Evolutionary conservation across 192 early-diverging fungal genomes (phyloP), one percentile per base, ranked within the genome.

Genomic region (Coemansia reversa): DNA sequence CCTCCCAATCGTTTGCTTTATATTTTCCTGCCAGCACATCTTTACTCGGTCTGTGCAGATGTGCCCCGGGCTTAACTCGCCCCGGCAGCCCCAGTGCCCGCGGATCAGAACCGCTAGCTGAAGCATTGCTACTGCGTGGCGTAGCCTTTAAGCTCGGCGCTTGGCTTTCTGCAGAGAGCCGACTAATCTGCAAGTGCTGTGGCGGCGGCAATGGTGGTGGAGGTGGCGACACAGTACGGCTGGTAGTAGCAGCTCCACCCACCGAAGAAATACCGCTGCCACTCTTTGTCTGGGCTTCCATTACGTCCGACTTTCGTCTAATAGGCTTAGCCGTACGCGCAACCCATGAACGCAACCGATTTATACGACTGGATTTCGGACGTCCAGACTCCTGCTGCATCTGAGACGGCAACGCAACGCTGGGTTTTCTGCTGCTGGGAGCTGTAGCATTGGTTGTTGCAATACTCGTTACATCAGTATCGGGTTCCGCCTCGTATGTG

Each of bases 291-390:
- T 50, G 57, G 28, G 39, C 51, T 14, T 79, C 76, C 49, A 66
- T 60, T 0, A 70, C 63, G 45, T 81, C 78, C 3, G 78, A 81
- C 35, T 72, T 81, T 72, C 78, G 78, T 27, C 78, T 56, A 57
- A 81, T 81, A 22, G 78, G 78, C 60, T 81, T 75, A 47, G 78
- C 69, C 9, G 69, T 81, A 48, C 78, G 78, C 6, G 78, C 63
- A 19, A 75, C 78, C 78, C 78, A 81, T 52, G 72, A 75, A 55
- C 78, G 78, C 63, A 81, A 52, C 11, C 78, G 78, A 52, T 65
- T 67, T 66, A 81, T 81, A 35, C 63, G 65, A 63, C 78, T 81
- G 22, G 78, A 81, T 54, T 72, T 75, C 58, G 78, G 78, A 33
- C 69, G 72, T 53, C 72, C 78, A 12, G 25, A 19, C 32, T 53